Conservation (phyloP, 2,329 filamentous ascomycete genomes). For the Alternaria infectoria region DNA sequence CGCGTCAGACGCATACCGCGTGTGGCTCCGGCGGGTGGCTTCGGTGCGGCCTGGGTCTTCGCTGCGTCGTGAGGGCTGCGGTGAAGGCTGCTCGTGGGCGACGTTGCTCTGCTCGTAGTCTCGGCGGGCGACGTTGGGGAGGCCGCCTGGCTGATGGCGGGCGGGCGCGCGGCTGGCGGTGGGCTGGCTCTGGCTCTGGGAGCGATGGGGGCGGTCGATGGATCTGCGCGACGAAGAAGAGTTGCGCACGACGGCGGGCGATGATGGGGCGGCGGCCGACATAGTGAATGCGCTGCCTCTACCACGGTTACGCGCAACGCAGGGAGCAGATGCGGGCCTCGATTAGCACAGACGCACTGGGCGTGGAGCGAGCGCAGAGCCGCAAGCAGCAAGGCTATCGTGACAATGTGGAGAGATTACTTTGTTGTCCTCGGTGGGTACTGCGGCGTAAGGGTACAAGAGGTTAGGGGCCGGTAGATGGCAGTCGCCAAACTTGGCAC, state of each 20-base stretch:
- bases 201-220: conserved; percentile 44
- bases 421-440: conserved; percentile 4
- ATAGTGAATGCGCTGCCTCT: conserved; percentile 33
- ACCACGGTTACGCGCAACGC: conserved; percentile 18
- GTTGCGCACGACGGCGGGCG: conserved; percentile 51
- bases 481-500: conserved; percentile 18
- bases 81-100: conserved; percentile 59
- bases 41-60: conserved; percentile 66
- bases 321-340: conserved; percentile 32
- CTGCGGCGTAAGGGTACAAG: conserved; percentile 7
- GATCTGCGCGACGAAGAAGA: conserved; percentile 39
- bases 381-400: conserved; percentile 19
- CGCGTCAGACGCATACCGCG: conserved; percentile 55
- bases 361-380: conserved; percentile 20
- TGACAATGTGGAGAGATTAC: conserved; percentile 15
- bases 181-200: conserved; percentile 43
- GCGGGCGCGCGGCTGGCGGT: conserved; percentile 36
- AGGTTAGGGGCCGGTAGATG: conserved; percentile 22
- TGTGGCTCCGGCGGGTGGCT: conserved; percentile 56
- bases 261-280: conserved; percentile 49
- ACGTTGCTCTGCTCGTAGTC: conserved; percentile 77
- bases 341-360: conserved; percentile 21
- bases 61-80: conserved; percentile 58
- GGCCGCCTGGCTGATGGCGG: conserved; percentile 52
- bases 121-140: conserved; percentile 65